phyloP scores from a whole-genome alignment of 1,284 basidiomycete species.

The Calocybe gambosa region DNA sequence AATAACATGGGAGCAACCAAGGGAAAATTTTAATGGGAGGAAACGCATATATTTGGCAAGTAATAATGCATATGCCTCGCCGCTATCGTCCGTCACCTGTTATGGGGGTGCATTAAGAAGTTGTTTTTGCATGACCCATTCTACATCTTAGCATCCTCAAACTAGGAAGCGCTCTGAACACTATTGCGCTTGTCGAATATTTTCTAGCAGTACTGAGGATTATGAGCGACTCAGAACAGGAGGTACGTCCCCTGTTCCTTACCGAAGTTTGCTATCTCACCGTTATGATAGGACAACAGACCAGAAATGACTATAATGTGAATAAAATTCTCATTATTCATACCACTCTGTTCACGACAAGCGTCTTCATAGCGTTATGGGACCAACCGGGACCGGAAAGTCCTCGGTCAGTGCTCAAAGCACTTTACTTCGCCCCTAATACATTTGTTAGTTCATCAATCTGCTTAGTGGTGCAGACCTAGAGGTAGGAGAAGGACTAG shows the following conservation, averaged over 20 bases:
- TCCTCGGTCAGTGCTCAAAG: constrained; percentile 20
- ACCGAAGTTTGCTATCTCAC: neutral
- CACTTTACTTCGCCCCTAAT: neutral
- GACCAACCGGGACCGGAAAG: constrained; percentile 30
- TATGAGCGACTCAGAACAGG: constrained; percentile 1
- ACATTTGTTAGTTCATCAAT: constrained; percentile 28
- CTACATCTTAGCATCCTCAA: neutral
- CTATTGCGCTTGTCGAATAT: neutral
- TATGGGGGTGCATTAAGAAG: neutral
- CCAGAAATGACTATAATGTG: constrained; percentile 14
- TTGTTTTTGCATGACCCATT: neutral
- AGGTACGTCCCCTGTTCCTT: neutral
- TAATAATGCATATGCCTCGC: neutral
- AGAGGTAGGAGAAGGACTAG: constrained; percentile 23
- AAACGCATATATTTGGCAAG: neutral
- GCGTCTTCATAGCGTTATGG: constrained; percentile 23
- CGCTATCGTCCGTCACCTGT: neutral
- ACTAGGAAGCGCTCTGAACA: neutral
- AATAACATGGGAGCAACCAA: neutral
- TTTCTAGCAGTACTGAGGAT: neutral
- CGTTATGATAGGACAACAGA: constrained; percentile 1
- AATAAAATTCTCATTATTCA: neutral
- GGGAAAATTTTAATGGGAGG: neutral
- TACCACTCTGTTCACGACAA: neutral
- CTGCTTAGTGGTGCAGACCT: constrained; percentile 26